Conservation (phyloP, 352 stramenopile genomes). For the Pythium guiyangense region DNA sequence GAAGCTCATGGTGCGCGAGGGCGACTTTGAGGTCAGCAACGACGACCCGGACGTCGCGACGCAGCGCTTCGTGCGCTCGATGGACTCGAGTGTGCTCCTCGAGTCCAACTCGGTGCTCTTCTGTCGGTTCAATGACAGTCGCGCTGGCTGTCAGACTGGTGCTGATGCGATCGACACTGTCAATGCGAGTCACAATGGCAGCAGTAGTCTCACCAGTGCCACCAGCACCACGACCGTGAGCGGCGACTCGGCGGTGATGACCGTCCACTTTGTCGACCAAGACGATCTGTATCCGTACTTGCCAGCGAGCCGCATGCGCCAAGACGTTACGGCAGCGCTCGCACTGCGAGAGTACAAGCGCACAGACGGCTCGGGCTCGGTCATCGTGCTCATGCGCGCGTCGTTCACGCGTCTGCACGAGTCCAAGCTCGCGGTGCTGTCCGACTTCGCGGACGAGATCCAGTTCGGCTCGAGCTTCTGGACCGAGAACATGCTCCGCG, state of each 20-base stretch:
- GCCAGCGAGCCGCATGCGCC: slow-evolving; percentile 19
- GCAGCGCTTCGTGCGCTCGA: slow-evolving; percentile 28
- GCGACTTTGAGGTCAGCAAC: slow-evolving; percentile 20
- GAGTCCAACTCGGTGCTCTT: slow-evolving; percentile 35
- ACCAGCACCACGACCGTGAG: not conserved
- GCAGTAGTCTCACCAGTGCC: not conserved
- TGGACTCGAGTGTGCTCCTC: slow-evolving; percentile 6
- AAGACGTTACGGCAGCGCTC: not conserved
- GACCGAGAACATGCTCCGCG: no score
- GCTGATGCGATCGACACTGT: not conserved
- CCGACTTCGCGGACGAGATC: not conserved
- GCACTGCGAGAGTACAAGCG: not conserved
- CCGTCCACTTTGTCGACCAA: slow-evolving; percentile 24
- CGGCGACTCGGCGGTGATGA: not conserved
- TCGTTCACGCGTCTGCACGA: not conserved
- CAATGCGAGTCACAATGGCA: not conserved
- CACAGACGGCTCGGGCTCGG: not conserved
- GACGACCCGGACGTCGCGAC: slow-evolving; percentile 12
- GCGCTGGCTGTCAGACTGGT: no score
- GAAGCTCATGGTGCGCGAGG: slow-evolving; percentile 45
- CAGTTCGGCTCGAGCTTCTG: no score
- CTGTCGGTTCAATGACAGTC: slow-evolving; percentile 6
- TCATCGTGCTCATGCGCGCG: not conserved
- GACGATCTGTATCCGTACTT: slow-evolving; percentile 37
- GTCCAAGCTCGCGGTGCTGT: not conserved